Evolutionary conservation across 495 filamentous ascomycete genomes (phyloP).

Genomic region (Penicillium ochrochloron): DNA sequence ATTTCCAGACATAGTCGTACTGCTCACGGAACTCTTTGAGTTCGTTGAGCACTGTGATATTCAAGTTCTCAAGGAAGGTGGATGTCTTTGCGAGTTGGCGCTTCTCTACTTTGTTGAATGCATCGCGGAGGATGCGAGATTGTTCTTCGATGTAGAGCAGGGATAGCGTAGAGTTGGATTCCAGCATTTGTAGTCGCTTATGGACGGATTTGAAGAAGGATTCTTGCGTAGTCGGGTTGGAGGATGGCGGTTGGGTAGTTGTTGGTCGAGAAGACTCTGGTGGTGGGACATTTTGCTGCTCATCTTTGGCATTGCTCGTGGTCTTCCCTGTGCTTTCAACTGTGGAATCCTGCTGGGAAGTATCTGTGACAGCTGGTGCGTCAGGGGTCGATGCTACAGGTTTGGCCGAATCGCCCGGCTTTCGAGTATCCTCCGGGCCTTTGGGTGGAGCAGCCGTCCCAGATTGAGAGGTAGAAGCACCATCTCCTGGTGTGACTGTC

Average conservation of each 20-base stretch:
- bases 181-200: constrained; percentile 87
- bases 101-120: constrained; percentile 88
- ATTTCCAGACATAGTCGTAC: constrained; percentile 97
- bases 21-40: constrained; percentile 77
- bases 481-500: constrained; percentile 13
- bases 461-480: constrained; percentile 14
- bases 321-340: constrained; percentile 31
- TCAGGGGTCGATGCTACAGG: constrained; percentile 22
- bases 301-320: constrained; percentile 35
- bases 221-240: constrained; percentile 88
- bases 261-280: constrained; percentile 53
- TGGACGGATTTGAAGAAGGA: constrained; percentile 97
- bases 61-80: constrained; percentile 79
- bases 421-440: constrained; percentile 28
- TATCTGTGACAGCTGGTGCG: constrained; percentile 29
- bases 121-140: constrained; percentile 87
- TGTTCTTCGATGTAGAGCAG: constrained; percentile 97
- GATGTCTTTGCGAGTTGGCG: constrained; percentile 83
- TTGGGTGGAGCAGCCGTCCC: constrained; percentile 17
- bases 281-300: constrained; percentile 28
- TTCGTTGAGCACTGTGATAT: constrained; percentile 84
- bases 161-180: constrained; percentile 89
- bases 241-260: constrained; percentile 57
- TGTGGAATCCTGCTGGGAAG: constrained; percentile 31
- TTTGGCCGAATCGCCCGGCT: constrained; percentile 28